Base-by-base conservation (phyloP, 2,329 filamentous ascomycete species). In the Verticillium tricorpus region DNA sequence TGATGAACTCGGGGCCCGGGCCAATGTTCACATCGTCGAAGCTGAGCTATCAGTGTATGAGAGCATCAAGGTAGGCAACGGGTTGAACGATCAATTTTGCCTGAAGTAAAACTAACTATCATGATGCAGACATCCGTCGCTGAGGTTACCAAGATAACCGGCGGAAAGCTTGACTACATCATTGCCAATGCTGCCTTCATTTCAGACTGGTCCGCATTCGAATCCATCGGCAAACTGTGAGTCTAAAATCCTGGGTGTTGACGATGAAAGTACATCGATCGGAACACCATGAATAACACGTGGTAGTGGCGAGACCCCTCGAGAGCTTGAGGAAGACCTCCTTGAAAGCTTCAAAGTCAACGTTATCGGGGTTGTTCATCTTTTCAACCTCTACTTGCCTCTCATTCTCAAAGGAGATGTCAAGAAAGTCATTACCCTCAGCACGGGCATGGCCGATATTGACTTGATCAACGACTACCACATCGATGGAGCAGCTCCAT, bases 341-440 rank as follows among this genome's bases (percentile, higher is more conserved):
- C 78, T 82, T 64, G 69, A 79, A 2, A 73, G 75, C 65, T 45
- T 45, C n/a, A 45, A 45, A 19, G 6, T 45, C 17, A 88, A 88
- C 62, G 79, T 82, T 7, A 50, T 84, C 9, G 82, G 77, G 52
- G 78, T 82, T 58, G 72, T 87, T 60, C 77, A 85, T 63, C 74
- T 85, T 0, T 79, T 83, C 69, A 82, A 82, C 65, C 66, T 79
- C 1, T 85, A 84, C 67, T 56, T 83, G 1, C 84, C 85, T 0
- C 75, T 86, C 0, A 71, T 89, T 35, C 71, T 76, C 1, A 79
- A 82, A 56, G 79, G 85, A 5, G 67, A 70, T 1, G 67, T 64
- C 14, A 87, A 87, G 69, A 87, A 87, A 67, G 74, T 85, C n/a
- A 76, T 84, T 31, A 67, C 76, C 25, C 77, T 88, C 5, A 77